Evolutionary conservation across 2,329 filamentous ascomycete genomes (phyloP).

Genomic region (Apiospora aurea): DNA sequence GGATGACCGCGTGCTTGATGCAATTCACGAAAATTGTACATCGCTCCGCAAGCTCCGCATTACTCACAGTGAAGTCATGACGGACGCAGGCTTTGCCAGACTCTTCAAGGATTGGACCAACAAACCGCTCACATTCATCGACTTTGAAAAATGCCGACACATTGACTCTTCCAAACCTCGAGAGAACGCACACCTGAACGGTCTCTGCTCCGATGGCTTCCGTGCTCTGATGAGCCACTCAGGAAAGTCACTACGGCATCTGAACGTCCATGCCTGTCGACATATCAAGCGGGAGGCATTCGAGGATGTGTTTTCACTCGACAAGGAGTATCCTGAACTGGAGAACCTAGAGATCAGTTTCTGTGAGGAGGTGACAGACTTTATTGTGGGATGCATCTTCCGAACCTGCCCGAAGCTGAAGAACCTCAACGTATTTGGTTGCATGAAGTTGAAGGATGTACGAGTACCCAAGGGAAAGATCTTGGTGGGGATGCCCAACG

Average conservation of each 20-base stretch:
- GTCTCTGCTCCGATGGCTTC: slow-evolving; percentile 79
- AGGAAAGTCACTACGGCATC: slow-evolving; percentile 65
- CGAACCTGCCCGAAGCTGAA: slow-evolving; percentile 66
- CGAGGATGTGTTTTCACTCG: slow-evolving; percentile 72
- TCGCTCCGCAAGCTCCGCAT: slow-evolving; percentile 80
- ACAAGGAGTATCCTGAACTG: slow-evolving; percentile 70
- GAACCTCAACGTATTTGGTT: slow-evolving; percentile 69
- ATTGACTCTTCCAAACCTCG: slow-evolving; percentile 75
- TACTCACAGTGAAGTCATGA: slow-evolving; percentile 76
- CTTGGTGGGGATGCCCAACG: slow-evolving; percentile 51
- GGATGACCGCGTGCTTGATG: slow-evolving; percentile 73
- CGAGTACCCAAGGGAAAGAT: slow-evolving; percentile 50
- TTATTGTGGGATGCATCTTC: slow-evolving; percentile 69
- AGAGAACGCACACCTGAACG: slow-evolving; percentile 69
- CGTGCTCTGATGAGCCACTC: slow-evolving; percentile 85
- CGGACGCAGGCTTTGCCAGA: slow-evolving; percentile 73
- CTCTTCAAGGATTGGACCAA: slow-evolving; percentile 84
- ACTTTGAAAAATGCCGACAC: slow-evolving; percentile 80
- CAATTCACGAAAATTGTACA: slow-evolving; percentile 74
- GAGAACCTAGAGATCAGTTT: slow-evolving; percentile 80
- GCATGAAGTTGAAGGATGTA: slow-evolving; percentile 60
- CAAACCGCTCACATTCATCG: slow-evolving; percentile 71
- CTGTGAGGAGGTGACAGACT: slow-evolving; percentile 71
- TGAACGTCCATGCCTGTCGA: slow-evolving; percentile 86
- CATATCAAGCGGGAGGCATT: slow-evolving; percentile 79